phyloP scores from a whole-genome alignment of 2,329 filamentous ascomycete genomes.

The Hirsutella minnesotensis region DNA sequence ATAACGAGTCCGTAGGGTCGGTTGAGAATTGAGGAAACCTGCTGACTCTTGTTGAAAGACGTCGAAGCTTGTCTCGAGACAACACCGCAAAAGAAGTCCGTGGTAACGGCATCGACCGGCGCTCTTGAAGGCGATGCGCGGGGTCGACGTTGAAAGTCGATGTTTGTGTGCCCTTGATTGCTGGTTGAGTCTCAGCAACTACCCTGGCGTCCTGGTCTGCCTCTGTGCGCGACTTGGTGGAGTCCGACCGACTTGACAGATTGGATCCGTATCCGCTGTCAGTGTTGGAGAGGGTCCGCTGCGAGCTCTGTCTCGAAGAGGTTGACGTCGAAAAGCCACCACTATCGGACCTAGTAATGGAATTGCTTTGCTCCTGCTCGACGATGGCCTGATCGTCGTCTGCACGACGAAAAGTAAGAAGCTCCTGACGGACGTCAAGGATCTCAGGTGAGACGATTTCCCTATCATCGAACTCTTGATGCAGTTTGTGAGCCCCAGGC shows the following conservation, averaged over 20 bases:
- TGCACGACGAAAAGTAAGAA: constrained; percentile 26
- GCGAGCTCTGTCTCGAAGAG: constrained; percentile 28
- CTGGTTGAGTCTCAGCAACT: background rate
- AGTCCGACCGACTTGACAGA: constrained; percentile 40
- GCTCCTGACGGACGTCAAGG: constrained; percentile 29
- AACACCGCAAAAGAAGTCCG: background rate
- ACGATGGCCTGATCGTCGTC: constrained; percentile 1
- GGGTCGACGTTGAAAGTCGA: background rate
- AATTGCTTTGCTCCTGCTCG: constrained; percentile 6
- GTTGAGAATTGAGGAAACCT: background rate
- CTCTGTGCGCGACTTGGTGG: constrained; percentile 14
- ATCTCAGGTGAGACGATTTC: constrained; percentile 20
- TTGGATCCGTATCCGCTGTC: constrained; percentile 53
- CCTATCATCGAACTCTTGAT: background rate
- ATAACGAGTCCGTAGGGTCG: background rate
- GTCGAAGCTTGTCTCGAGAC: constrained; percentile 1
- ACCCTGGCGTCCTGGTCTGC: constrained; percentile 4
- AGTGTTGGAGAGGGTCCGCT: constrained; percentile 38
- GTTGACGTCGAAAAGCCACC: constrained; percentile 36
- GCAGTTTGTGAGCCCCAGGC: background rate
- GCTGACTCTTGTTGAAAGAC: background rate
- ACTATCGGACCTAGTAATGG: constrained; percentile 28
- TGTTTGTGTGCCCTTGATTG: background rate
- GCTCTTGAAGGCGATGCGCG: background rate
- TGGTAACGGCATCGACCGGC: background rate